Percentiles rank a stretch among this genome's conserved stretches.
phyloP scores from a whole-genome alignment of 805 yeast species.

The Monosporozyma unispora region DNA sequence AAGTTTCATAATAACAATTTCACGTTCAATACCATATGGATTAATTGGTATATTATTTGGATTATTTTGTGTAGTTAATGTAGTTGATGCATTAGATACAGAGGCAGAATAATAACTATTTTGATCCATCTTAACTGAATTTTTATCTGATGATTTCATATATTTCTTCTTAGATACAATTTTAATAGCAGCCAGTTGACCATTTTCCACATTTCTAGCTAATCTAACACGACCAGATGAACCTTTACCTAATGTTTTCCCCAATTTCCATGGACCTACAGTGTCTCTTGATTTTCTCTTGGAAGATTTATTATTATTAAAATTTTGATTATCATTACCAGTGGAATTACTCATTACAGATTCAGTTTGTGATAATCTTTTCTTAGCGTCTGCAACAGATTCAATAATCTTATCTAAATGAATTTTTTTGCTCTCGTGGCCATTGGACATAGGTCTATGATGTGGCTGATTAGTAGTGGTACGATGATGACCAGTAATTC shows the following conservation, averaged over 20 bases:
- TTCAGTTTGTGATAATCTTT: slow-evolving; percentile 27
- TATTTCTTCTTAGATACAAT: slow-evolving; percentile 55
- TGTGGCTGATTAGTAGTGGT: not conserved
- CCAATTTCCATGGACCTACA: slow-evolving; percentile 79
- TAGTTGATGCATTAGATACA: slow-evolving; percentile 12
- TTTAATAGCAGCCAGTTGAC: slow-evolving; percentile 75
- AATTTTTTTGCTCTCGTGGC: not conserved
- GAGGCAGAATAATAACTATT: slow-evolving; percentile 11
- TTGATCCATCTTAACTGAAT: slow-evolving; percentile 6
- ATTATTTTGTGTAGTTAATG: slow-evolving; percentile 7
- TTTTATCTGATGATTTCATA: slow-evolving; percentile 10
- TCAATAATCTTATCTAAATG: slow-evolving; percentile 28
- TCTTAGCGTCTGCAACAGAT: slow-evolving; percentile 30
- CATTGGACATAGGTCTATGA: not conserved
- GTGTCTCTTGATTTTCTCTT: slow-evolving; percentile 30
- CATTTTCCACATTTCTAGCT: slow-evolving; percentile 60
- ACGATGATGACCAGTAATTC: slow-evolving; percentile 3
- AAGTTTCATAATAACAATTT: slow-evolving; percentile 93
- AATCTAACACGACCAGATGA: slow-evolving; percentile 74
- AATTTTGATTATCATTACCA: not conserved
- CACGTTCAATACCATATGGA: slow-evolving; percentile 95
- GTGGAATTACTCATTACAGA: slow-evolving; percentile 14
- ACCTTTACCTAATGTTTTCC: slow-evolving; percentile 72
- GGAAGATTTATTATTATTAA: slow-evolving; percentile 16
- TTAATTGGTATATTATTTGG: slow-evolving; percentile 12